These are phyloP conservation scores for Hygrophila difformis DNA, from an alignment of 257 asterid genomes.

Conservation along the genomic window DNA sequence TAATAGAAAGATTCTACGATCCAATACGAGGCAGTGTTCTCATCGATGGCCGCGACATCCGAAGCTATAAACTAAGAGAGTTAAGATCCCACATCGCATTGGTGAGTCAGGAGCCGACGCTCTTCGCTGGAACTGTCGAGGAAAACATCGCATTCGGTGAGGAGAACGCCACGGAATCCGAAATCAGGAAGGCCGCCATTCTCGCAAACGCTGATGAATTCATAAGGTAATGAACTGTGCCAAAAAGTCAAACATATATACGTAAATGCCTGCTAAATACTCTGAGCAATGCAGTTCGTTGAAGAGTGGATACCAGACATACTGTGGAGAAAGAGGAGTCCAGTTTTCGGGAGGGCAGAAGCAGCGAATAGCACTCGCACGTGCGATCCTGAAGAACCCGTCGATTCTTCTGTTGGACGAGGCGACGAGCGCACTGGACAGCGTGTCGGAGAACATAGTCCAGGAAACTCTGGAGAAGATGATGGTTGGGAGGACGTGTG, in stretches of 20 bases:
- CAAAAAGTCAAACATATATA: no score
- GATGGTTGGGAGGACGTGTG: conserved; percentile 56
- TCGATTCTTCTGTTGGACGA: conserved; percentile 68
- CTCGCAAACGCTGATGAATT: conserved; percentile 78
- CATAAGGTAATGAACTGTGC: conserved; percentile 31
- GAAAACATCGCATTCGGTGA: conserved; percentile 60
- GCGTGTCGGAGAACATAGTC: conserved; percentile 48
- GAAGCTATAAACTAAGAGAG: conserved; percentile 40
- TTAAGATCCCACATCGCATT: conserved; percentile 59
- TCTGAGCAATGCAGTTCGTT: conserved; percentile 32
- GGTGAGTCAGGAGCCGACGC: conserved; percentile 69
- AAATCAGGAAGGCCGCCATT: conserved; percentile 47
- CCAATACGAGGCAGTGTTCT: conserved; percentile 48
- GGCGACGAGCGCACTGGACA: conserved; percentile 67
- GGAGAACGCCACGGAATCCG: conserved; percentile 43
- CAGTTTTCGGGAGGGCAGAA: conserved; percentile 78
- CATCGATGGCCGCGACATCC: conserved; percentile 50
- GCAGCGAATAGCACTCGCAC: conserved; percentile 62
- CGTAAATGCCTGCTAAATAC: no score
- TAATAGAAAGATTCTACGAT: conserved; percentile 68
- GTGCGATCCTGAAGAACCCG: conserved; percentile 67
- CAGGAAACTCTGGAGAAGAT: conserved; percentile 60
- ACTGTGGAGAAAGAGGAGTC: conserved; percentile 70
- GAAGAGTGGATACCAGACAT: conserved; percentile 53
- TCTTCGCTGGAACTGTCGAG: conserved; percentile 46